Conservation (phyloP, 768 basidiomycete species). For the Trametopsis cervina region DNA sequence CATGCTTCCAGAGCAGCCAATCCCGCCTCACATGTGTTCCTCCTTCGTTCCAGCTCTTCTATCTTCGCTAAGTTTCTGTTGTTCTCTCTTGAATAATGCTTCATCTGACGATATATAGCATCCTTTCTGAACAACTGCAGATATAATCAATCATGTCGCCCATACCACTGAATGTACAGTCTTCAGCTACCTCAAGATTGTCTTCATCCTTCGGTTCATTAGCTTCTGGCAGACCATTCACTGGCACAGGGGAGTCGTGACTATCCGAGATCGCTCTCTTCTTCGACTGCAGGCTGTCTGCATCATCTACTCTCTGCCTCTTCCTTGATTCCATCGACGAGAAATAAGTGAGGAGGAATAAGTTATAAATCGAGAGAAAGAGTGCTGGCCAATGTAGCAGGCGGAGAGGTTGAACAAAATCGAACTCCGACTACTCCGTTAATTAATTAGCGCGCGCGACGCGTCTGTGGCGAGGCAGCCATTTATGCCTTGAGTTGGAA, state of each 20-base stretch:
- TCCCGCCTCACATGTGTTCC: conserved; percentile 22
- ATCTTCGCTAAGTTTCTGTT: conserved; percentile 22
- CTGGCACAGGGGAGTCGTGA: conserved; percentile 19
- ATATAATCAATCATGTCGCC: not conserved
- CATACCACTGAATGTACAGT: not conserved
- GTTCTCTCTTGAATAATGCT: conserved; percentile 25
- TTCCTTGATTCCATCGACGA: conserved; percentile 22
- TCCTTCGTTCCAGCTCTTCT: conserved; percentile 22
- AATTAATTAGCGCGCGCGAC: not conserved
- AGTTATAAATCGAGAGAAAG: conserved; percentile 1
- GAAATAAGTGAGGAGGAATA: conserved; percentile 4
- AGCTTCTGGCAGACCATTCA: conserved; percentile 19
- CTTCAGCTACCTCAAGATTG: conserved; percentile 20
- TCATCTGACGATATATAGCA: conserved; percentile 26
- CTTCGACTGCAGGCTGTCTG: conserved; percentile 19
- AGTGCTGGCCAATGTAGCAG: not conserved
- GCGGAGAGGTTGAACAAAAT: conserved; percentile 6
- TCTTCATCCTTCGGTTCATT: conserved; percentile 25
- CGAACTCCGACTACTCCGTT: not conserved
- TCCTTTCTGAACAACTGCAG: conserved; percentile 24
- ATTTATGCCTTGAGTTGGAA: too few species aligned
- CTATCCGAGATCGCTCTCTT: conserved; percentile 22
- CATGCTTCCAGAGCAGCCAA: conserved; percentile 25
- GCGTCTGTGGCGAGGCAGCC: not conserved
- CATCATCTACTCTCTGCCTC: conserved; percentile 21